A percentile compares a stretch with the other conserved stretches of the same genome.
Conservation (phyloP, 805 yeast genomes). For the Lipomyces lipofer region DNA sequence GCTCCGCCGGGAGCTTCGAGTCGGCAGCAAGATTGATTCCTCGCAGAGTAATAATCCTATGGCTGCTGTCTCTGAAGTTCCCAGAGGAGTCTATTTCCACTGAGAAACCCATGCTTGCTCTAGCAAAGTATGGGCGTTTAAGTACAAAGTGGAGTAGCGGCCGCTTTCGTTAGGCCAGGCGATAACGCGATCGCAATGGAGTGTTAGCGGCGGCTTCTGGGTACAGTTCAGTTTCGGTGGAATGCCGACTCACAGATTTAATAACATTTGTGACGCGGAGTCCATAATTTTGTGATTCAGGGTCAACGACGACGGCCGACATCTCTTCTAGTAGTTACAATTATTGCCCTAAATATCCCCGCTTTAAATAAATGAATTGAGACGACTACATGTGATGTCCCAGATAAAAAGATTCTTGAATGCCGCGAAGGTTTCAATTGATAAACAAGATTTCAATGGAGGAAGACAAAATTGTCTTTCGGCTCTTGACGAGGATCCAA, state of each 20-base stretch:
- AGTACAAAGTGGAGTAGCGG: too few relatives aligned
- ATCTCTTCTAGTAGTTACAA: too few relatives aligned
- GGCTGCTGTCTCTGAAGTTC: constrained; percentile 54
- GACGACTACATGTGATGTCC: constrained; percentile 11
- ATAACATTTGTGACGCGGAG: too few relatives aligned
- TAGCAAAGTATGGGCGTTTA: too few relatives aligned
- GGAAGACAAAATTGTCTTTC: constrained; percentile 59
- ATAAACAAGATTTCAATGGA: constrained; percentile 58
- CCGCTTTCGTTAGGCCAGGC: too few relatives aligned
- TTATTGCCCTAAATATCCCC: background rate
- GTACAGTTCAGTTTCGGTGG: too few relatives aligned
- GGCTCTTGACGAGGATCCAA: constrained; percentile 56
- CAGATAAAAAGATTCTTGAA: constrained; percentile 17
- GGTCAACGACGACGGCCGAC: too few relatives aligned
- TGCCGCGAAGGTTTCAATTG: constrained; percentile 35
- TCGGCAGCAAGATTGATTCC: constrained; percentile 83
- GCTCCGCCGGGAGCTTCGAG: constrained; percentile 66
- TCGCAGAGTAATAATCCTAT: constrained; percentile 62
- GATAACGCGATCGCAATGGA: too few relatives aligned
- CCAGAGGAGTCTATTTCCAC: constrained; percentile 25
- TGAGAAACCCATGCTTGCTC: constrained; percentile 13
- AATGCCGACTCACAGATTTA: too few relatives aligned
- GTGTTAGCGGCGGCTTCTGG: too few relatives aligned
- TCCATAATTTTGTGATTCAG: too few relatives aligned
- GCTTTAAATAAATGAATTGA: background rate